These are phyloP conservation scores for Jacaranda mimosifolia DNA, from an alignment of 257 asterid species.

Conservation along the genomic window DNA sequence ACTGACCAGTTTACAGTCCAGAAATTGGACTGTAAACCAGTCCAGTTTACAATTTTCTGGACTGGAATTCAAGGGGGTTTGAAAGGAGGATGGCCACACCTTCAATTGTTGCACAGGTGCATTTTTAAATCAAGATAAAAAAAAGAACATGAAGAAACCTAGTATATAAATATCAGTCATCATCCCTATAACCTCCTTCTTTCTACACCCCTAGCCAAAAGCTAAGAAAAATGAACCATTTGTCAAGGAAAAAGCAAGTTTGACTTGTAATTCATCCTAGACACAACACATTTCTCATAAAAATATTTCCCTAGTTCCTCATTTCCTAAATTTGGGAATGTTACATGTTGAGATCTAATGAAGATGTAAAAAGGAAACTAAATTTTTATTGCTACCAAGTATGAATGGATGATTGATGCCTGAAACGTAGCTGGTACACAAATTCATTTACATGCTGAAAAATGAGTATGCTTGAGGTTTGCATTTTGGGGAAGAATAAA, in stretches of 20 bases:
- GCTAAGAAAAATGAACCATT: background rate
- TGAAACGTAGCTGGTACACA: background rate
- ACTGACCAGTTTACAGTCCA: no score
- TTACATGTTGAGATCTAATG: background rate
- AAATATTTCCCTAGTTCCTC: background rate
- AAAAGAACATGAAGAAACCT: conserved; percentile 19
- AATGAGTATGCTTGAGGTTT: background rate
- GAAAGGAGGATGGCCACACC: conserved; percentile 75
- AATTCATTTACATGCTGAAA: background rate
- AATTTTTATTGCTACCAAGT: background rate
- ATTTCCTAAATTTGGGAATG: background rate
- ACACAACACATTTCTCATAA: conserved; percentile 26
- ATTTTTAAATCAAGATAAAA: conserved; percentile 28
- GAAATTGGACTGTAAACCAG: no score
- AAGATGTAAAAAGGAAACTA: background rate
- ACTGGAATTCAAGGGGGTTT: conserved; percentile 87
- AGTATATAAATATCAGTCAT: background rate
- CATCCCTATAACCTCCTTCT: conserved; percentile 25
- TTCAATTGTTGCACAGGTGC: conserved; percentile 65
- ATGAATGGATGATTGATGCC: background rate
- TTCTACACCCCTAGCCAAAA: conserved; percentile 8
- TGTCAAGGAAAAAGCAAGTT: conserved; percentile 8
- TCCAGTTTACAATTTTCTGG: no score
- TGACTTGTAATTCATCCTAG: conserved; percentile 9
- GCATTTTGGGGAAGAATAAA: background rate